phyloP scores from a whole-genome alignment of 148 eudicot species.

The Silene latifolia region DNA sequence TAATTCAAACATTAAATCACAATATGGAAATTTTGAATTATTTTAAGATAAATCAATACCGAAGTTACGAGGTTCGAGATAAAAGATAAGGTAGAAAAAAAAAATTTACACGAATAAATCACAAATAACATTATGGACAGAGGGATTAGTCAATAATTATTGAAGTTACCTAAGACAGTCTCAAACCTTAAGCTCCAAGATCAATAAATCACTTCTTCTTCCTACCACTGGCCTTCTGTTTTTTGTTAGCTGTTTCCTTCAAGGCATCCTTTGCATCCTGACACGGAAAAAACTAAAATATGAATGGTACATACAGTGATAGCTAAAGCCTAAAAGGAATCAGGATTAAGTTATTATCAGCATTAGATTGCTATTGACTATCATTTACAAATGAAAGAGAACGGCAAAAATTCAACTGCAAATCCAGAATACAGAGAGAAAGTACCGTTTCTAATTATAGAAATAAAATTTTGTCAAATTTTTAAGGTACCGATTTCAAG shows the following conservation, averaged over 20 bases:
- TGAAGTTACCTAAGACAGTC: constrained; percentile 12
- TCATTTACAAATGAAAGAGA: not conserved
- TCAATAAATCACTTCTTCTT: constrained; percentile 48
- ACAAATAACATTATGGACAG: not conserved
- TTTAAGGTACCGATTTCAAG: not conserved
- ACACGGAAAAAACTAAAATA: constrained; percentile 9
- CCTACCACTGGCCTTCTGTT: constrained; percentile 56
- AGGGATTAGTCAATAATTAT: not conserved
- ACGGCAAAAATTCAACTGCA: not conserved
- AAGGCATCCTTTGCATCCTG: constrained; percentile 50
- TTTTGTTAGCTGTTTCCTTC: constrained; percentile 59
- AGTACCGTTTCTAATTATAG: not conserved
- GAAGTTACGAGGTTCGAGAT: too few relatives aligned
- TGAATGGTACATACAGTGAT: not conserved
- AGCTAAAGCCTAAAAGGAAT: not conserved
- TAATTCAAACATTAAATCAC: too few relatives aligned
- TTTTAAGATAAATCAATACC: too few relatives aligned
- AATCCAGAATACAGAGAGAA: not conserved
- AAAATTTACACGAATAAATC: too few relatives aligned
- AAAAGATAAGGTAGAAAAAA: too few relatives aligned
- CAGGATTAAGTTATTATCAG: not conserved
- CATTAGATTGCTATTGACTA: not conserved
- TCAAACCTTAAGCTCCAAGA: not conserved
- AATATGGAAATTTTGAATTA: too few relatives aligned
- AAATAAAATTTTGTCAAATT: not conserved